Evolutionary conservation across 768 basidiomycete genomes (phyloP), one percentile per base, ranked within the genome.

Genomic region (Xerocomellus amylosporus): DNA sequence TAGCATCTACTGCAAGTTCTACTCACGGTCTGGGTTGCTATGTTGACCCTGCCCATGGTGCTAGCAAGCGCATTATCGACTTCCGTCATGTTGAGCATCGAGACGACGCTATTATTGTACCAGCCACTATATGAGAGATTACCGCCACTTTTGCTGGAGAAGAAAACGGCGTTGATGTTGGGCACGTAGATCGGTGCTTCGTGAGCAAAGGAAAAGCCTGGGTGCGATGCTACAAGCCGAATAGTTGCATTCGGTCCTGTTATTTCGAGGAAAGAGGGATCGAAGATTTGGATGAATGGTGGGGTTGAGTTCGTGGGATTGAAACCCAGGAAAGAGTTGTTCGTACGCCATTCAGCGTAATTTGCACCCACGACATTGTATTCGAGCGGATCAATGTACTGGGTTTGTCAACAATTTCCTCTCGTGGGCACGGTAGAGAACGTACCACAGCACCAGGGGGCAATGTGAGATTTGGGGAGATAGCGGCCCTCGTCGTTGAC

Each of bases 141-240:
- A 3, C 87, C 87, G 5, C 89, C 87, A 55, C 80, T 83, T 54
- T 83, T 88, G 68, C 85, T 86, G 4, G 81, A 78, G 61, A 92
- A 92, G 72, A 83, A 86, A 4, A 93, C 74, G 53, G 86, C 81
- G 60, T 90, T 79, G 20, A 83, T 85, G 34, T 74, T 75, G 3
- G 82, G 71, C 22, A 81, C 74, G 68, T 83, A 90, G 1, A 90
- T 74, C 0, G 87, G 87, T 3, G 87, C 90, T 70, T 92, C 90
- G 61, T 92, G 88, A 13, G 88, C 88, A 58, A 90, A 83, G 1
- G 85, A 85, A 67, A 84, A 86, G 8, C 77, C 80, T 10, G 79
- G 77, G 54, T 84, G 84, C 8, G 81, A 79, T 0, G 84, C 83
- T 34, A 93, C 79, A 49, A 81, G 69, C 12, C 79, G 77, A 50